Percentiles rank a stretch among this genome's conserved stretches.
Conservation (phyloP, 129 eudicot species). For the Rutidosis leptorrhynchoides region DNA sequence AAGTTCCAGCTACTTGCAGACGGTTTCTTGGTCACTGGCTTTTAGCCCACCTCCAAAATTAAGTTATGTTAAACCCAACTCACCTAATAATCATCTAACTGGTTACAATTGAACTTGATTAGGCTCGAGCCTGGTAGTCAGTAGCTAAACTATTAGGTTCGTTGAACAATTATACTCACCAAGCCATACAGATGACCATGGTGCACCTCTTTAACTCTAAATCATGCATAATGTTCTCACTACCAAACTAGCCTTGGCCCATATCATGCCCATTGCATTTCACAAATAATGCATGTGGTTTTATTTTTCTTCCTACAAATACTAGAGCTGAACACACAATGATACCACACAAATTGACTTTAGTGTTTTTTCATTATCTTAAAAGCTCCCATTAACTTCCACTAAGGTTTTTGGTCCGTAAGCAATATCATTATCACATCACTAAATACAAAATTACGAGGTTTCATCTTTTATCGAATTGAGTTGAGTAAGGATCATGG, state of each 20-base stretch:
- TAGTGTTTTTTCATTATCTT: background rate
- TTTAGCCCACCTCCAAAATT: background rate
- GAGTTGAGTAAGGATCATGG: conserved; percentile 30
- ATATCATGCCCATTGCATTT: conserved; percentile 29
- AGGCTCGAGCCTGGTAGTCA: background rate
- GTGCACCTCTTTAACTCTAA: conserved; percentile 2
- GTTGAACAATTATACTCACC: conserved; percentile 24
- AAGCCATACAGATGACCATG: conserved; percentile 11
- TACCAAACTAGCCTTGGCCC: conserved; percentile 35
- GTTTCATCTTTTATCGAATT: conserved; percentile 2
- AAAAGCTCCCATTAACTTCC: no score
- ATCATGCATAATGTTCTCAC: conserved; percentile 40
- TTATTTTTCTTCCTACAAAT: conserved; percentile 19
- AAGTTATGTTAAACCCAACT: background rate
- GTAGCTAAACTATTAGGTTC: conserved; percentile 15
- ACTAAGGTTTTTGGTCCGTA: no score
- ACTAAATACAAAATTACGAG: background rate
- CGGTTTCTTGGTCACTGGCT: background rate
- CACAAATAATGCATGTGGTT: conserved; percentile 24
- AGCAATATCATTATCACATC: background rate
- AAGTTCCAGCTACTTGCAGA: background rate
- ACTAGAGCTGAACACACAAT: conserved; percentile 19
- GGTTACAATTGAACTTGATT: background rate
- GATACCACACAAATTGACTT: background rate
- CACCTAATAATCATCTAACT: background rate